Evolutionary conservation across 2,329 filamentous ascomycete genomes (phyloP), one percentile per base, ranked within the genome.

Genomic region (Pleoardoris graminearum): DNA sequence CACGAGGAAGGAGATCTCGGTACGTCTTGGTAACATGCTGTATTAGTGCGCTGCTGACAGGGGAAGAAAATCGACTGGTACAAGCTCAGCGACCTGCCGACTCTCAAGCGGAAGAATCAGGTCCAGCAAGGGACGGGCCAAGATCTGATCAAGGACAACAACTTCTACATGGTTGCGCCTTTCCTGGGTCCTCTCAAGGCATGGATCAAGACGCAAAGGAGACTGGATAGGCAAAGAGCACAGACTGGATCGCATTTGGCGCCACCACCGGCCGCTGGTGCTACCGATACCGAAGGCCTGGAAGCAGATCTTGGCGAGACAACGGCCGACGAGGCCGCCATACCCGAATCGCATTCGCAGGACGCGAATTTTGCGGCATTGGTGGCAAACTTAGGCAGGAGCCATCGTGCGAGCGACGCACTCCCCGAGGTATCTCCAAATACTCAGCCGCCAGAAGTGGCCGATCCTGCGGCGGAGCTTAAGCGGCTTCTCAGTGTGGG

Each of bases 91-190:
- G 91, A 97, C 55, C 81, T 99, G 22, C 93, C 94, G 0, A 90
- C 89, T 0, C 86, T 90, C 64, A 85, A 86, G 50, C 89, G 88
- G 71, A 85, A 81, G 61, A 77, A 78, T 11, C 80, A 84, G 49
- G 81, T 85, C n/a, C 81, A 84, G 39, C 81, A 87, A 45, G 76
- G 73, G 12, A 72, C 72, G 29, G 78, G 77, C 12, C 79, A 82
- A 30, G 80, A 82, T 11, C 75, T 76, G 25, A 75, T 84, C 11
- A 90, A 88, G 62, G 85, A 86, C 35, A 91, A 90, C 72, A 97
- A 93, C 68, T 97, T 97, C 71, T 99, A 97, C 75, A 97, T 97
- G 90, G 94, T 99, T 16, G 91, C 91, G 0, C 92, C 93, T 0
- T 99, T 99, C 69, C 79, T 97, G 49, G 85, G 85, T 1, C 89